A percentile compares a stretch with the other conserved stretches of the same genome.
These are phyloP conservation scores for Penicillium sclerotigenum DNA, from an alignment of 2,329 filamentous ascomycete species.

Conservation along the genomic window DNA sequence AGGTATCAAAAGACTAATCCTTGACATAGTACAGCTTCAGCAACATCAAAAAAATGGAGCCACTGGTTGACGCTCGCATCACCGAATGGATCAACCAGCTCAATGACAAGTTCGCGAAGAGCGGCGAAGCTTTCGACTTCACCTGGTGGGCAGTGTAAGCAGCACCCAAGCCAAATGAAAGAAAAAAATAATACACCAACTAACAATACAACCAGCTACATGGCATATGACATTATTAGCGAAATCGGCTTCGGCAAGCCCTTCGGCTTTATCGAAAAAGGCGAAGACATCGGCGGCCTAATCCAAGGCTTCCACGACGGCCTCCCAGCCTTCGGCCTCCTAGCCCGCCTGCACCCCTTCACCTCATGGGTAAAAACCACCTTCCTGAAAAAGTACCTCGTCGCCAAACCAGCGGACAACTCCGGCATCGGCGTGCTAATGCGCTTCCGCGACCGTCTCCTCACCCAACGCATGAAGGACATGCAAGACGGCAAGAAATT, in stretches of 20 bases:
- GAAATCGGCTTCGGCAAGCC: constrained; percentile 56
- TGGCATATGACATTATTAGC: constrained; percentile 58
- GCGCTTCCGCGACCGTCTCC: constrained; percentile 56
- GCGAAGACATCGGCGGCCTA: constrained; percentile 52
- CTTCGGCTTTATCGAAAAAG: constrained; percentile 55
- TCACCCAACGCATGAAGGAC: constrained; percentile 49
- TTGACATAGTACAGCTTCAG: constrained; percentile 49
- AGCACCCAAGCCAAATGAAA: background rate
- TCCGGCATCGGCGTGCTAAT: constrained; percentile 56
- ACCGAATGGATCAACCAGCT: constrained; percentile 52
- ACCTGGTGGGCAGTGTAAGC: constrained; percentile 52
- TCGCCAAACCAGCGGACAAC: constrained; percentile 53
- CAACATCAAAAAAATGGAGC: constrained; percentile 59
- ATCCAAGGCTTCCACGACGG: constrained; percentile 56
- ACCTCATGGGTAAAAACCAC: constrained; percentile 56
- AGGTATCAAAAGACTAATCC: constrained; percentile 2
- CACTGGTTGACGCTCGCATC: constrained; percentile 53
- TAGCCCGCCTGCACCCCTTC: constrained; percentile 53
- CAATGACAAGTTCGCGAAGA: constrained; percentile 45
- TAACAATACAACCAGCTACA: constrained; percentile 33
- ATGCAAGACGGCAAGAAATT: constrained; percentile 46
- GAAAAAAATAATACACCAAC: background rate
- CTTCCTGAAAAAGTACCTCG: constrained; percentile 51
- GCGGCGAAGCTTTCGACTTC: constrained; percentile 52
- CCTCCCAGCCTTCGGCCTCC: constrained; percentile 50